Conservation (phyloP, 495 filamentous ascomycete genomes). For the Trichoderma parareesei region DNA sequence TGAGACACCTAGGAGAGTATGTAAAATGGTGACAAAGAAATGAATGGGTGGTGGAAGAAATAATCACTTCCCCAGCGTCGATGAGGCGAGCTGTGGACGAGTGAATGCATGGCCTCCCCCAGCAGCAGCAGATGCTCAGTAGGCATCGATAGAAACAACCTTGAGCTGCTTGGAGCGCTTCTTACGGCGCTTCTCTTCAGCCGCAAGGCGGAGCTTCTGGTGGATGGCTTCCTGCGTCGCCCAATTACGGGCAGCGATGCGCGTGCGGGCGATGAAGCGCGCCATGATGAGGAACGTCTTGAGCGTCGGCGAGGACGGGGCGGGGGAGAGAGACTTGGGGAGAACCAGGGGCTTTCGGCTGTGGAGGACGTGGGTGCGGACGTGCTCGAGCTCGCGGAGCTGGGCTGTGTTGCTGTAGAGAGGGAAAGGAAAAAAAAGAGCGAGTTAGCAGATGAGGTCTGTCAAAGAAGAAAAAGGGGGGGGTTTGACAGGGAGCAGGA, state of each 20-base stretch:
- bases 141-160: not conserved
- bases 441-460: slow-evolving; percentile 11
- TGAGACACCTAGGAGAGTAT: too few relatives aligned
- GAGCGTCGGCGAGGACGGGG: slow-evolving; percentile 18
- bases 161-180: slow-evolving; percentile 20
- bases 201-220: slow-evolving; percentile 28
- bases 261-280: slow-evolving; percentile 35
- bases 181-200: slow-evolving; percentile 30
- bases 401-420: slow-evolving; percentile 77
- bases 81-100: not conserved
- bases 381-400: slow-evolving; percentile 70
- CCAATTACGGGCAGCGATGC: slow-evolving; percentile 33
- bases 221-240: slow-evolving; percentile 30
- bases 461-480: slow-evolving; percentile 6
- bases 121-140: not conserved
- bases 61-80: too few relatives aligned
- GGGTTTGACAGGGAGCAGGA: slow-evolving; percentile 14
- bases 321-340: not conserved
- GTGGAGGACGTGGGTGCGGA: slow-evolving; percentile 37
- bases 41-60: too few relatives aligned
- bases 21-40: too few relatives aligned
- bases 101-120: not conserved
- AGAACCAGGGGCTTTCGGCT: slow-evolving; percentile 11
- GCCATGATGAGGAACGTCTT: slow-evolving; percentile 26
- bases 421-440: too few relatives aligned